Conservation (phyloP, 31 red algal genomes). For the Porphyra umbilicalis region DNA sequence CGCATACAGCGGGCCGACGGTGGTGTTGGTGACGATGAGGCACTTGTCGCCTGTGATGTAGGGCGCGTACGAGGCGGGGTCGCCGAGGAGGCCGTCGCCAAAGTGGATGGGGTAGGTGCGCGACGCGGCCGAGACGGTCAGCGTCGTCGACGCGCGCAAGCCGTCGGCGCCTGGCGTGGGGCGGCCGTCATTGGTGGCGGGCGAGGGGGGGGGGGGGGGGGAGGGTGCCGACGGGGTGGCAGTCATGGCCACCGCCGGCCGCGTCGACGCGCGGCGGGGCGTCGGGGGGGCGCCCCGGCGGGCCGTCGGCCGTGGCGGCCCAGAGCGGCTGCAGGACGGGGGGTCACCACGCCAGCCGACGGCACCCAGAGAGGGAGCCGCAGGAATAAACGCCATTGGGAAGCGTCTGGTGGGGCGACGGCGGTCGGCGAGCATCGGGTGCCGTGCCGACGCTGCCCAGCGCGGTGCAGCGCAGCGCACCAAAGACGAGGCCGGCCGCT, state of each 20-base stretch:
- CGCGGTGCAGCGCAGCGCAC: too few relatives aligned
- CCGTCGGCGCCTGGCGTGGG: background rate
- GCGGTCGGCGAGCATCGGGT: background rate
- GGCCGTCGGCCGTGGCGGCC: background rate
- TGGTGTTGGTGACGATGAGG: slow-evolving; percentile 74
- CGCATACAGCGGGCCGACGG: slow-evolving; percentile 70
- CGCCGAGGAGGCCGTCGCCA: slow-evolving; percentile 22
- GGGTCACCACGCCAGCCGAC: background rate
- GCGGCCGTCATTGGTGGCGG: background rate
- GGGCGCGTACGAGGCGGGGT: slow-evolving; percentile 30
- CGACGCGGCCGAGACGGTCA: slow-evolving; percentile 49
- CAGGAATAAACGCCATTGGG: background rate
- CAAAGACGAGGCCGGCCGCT: too few relatives aligned
- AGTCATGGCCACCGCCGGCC: background rate
- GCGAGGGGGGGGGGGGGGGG: background rate
- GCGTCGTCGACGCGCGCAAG: slow-evolving; percentile 7
- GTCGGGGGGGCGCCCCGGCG: background rate
- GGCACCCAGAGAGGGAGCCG: background rate
- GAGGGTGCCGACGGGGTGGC: background rate
- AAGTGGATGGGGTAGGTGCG: slow-evolving; percentile 69
- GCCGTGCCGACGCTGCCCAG: background rate
- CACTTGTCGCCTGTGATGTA: slow-evolving; percentile 46
- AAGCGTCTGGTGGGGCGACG: too few relatives aligned
- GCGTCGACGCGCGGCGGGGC: background rate
- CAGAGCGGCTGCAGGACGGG: background rate